These are phyloP conservation scores for Leccinum rimulosum DNA, from an alignment of 768 basidiomycete species.

Conservation along the genomic window DNA sequence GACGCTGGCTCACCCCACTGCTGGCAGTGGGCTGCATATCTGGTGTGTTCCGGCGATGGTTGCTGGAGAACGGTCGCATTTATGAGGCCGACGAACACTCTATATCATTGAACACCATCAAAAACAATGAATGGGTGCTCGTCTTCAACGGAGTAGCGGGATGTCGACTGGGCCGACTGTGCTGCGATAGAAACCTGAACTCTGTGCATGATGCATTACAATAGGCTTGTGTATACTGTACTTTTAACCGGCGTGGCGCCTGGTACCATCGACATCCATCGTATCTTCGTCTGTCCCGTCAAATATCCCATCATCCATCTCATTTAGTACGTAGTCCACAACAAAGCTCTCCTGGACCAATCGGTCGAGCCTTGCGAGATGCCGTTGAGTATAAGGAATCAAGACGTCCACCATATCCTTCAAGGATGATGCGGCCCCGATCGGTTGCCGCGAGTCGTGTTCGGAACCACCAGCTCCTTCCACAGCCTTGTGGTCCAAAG, in stretches of 20 bases:
- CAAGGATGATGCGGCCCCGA: slow-evolving; percentile 34
- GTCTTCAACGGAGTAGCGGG: slow-evolving; percentile 73
- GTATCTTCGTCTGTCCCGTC: slow-evolving; percentile 42
- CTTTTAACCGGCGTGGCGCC: slow-evolving; percentile 11
- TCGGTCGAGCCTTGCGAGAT: slow-evolving; percentile 80
- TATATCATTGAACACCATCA: slow-evolving; percentile 43
- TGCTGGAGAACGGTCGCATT: slow-evolving; percentile 59
- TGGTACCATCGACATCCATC: slow-evolving; percentile 39
- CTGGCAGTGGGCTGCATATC: slow-evolving; percentile 63
- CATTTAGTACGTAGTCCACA: slow-evolving; percentile 82
- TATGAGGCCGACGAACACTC: slow-evolving; percentile 45
- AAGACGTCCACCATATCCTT: slow-evolving; percentile 82
- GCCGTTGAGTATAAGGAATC: slow-evolving; percentile 93
- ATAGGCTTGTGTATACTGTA: slow-evolving; percentile 9
- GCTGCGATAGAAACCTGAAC: not conserved
- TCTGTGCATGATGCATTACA: slow-evolving; percentile 1
- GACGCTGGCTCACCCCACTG: slow-evolving; percentile 65
- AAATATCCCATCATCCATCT: slow-evolving; percentile 84
- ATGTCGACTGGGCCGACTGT: slow-evolving; percentile 51
- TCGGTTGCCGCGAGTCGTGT: slow-evolving; percentile 31
- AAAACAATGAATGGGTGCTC: slow-evolving; percentile 61
- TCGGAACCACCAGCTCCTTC: slow-evolving; percentile 8
- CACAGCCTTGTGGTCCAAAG: slow-evolving; percentile 43
- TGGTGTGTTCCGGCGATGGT: slow-evolving; percentile 67
- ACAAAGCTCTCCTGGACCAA: slow-evolving; percentile 94